A percentile compares a stretch with the other conserved stretches of the same genome.
These are phyloP conservation scores for Xylariaceae sp. DNA, from an alignment of 2,329 filamentous ascomycete genomes.

Conservation along the genomic window DNA sequence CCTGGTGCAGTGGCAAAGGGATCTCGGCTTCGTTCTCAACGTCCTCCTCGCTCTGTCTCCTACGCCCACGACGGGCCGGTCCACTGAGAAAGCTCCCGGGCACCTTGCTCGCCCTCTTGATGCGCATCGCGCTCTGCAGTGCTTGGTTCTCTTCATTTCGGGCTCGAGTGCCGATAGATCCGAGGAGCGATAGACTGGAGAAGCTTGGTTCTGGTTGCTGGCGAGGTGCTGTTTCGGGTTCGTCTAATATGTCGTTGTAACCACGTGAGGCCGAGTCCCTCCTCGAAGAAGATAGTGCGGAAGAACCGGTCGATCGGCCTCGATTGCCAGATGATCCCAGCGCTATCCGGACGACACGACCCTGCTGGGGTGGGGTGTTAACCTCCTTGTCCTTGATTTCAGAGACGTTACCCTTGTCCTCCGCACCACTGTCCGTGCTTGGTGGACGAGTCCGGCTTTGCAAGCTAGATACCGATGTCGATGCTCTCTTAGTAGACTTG, in stretches of 20 bases:
- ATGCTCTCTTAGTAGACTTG: conserved; percentile 41
- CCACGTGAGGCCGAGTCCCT: conserved; percentile 28
- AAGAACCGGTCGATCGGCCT: conserved; percentile 34
- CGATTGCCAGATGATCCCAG: conserved; percentile 47
- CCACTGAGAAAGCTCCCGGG: conserved; percentile 75
- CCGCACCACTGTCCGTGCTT: conserved; percentile 39
- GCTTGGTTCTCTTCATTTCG: conserved; percentile 59
- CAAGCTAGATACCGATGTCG: conserved; percentile 38
- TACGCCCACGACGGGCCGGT: conserved; percentile 68
- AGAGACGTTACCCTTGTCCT: conserved; percentile 36
- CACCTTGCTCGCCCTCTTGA: conserved; percentile 71
- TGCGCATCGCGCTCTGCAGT: conserved; percentile 66
- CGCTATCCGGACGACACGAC: conserved; percentile 51
- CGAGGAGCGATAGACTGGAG: conserved; percentile 50
- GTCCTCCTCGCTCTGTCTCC: conserved; percentile 63
- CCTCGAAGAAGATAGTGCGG: conserved; percentile 33
- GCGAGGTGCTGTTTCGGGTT: conserved; percentile 46
- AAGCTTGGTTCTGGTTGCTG: conserved; percentile 43
- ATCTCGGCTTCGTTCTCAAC: conserved; percentile 43
- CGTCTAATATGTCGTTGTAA: conserved; percentile 45
- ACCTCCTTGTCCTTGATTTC: conserved; percentile 37
- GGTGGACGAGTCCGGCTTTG: conserved; percentile 36
- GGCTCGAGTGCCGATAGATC: conserved; percentile 45
- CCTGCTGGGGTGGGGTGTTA: conserved; percentile 50
- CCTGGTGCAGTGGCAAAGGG: conserved; percentile 35